These are phyloP conservation scores for Botrytis medusae DNA, from an alignment of 2,329 filamentous ascomycete species.

Conservation along the genomic window DNA sequence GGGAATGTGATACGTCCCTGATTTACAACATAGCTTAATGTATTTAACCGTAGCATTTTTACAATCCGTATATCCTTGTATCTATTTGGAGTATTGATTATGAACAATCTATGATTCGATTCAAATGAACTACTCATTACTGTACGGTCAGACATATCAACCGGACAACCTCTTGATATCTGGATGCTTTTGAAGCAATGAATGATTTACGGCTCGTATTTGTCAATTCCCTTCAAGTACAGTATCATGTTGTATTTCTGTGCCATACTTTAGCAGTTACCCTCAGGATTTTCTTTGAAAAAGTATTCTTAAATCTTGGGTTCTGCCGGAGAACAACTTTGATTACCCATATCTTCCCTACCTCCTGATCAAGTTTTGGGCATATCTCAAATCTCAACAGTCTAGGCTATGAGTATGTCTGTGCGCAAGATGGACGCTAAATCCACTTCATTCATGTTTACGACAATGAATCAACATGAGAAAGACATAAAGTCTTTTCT, in stretches of 20 bases:
- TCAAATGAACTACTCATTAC: neutral
- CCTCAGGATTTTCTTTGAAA: neutral
- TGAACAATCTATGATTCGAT: neutral
- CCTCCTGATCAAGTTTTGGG: no score
- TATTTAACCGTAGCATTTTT: neutral
- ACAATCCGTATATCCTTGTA: accelerated
- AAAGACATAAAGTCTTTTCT: neutral
- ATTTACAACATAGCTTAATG: neutral
- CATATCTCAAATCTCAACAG: no score
- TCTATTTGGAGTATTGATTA: neutral
- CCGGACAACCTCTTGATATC: neutral
- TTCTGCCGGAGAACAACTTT: neutral
- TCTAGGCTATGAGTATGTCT: neutral
- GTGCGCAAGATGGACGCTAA: neutral
- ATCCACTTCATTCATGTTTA: neutral
- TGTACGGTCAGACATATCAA: neutral
- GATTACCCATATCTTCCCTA: neutral
- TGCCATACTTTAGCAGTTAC: neutral
- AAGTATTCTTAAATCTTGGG: neutral
- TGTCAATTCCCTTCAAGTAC: neutral
- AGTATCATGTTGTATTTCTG: neutral
- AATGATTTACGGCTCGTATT: neutral
- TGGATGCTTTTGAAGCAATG: neutral
- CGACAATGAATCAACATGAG: neutral
- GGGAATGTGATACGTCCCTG: neutral